Percentiles rank a stretch among this genome's conserved stretches.
phyloP scores from a whole-genome alignment of 495 filamentous ascomycete genomes.

The Massariosphaeria phaeospora region DNA sequence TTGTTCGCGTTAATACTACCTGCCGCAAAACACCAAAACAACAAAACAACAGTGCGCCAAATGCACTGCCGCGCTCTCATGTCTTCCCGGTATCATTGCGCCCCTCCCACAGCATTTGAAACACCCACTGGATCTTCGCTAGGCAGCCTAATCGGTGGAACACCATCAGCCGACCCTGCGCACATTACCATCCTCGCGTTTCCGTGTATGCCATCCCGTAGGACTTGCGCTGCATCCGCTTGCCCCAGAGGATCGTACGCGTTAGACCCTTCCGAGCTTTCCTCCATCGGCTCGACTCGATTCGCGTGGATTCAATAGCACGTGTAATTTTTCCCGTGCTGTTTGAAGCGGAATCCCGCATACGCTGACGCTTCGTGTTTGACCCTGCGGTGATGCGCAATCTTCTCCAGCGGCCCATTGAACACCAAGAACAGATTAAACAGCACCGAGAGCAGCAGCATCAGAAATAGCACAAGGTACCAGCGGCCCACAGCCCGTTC shows the following conservation, averaged over 20 bases:
- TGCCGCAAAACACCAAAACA: no score
- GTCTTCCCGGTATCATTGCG: background rate
- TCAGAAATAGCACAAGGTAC: slow-evolving; percentile 1
- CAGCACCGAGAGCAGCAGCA: slow-evolving; percentile 13
- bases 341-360: slow-evolving; percentile 1
- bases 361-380: background rate
- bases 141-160: slow-evolving; percentile 21
- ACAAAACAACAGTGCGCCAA: slow-evolving; percentile 16
- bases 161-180: slow-evolving; percentile 2
- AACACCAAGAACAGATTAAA: slow-evolving; percentile 23
- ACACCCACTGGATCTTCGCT: background rate
- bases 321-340: slow-evolving; percentile 10
- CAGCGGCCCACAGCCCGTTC: no score
- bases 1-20: no score
- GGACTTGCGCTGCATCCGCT: background rate
- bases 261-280: background rate
- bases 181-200: background rate
- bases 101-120: background rate
- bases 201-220: background rate
- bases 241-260: slow-evolving; percentile 2
- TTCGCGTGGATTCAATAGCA: slow-evolving; percentile 1
- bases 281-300: background rate
- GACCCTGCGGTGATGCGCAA: background rate
- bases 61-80: background rate
- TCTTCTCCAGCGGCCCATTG: slow-evolving; percentile 1